Evolutionary conservation across 768 basidiomycete genomes (phyloP).

Genomic region (Kwoniella mangroviensis): DNA sequence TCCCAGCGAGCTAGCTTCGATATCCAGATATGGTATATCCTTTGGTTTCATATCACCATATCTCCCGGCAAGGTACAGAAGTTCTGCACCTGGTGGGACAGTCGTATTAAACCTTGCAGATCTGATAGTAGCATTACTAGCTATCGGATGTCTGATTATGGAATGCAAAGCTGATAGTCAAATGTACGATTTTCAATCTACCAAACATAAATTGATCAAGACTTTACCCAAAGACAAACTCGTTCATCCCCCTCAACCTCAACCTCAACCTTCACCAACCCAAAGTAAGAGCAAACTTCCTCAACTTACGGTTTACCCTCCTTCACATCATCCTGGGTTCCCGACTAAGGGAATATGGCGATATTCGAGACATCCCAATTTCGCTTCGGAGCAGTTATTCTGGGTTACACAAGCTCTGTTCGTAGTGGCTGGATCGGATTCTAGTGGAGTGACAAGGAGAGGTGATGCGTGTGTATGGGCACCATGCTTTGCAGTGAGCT

Average conservation of each 20-base stretch:
- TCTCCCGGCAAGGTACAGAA: conserved; percentile 23
- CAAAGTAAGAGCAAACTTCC: conserved; percentile 56
- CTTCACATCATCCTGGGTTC: conserved; percentile 70
- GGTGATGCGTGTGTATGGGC: conserved; percentile 44
- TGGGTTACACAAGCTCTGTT: conserved; percentile 59
- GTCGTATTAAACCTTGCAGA: conserved; percentile 70
- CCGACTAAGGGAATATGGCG: conserved; percentile 82
- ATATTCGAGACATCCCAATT: conserved; percentile 90
- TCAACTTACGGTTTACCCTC: conserved; percentile 35
- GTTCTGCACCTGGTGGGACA: conserved; percentile 58
- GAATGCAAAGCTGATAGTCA: conserved; percentile 92
- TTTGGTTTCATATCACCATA: conserved; percentile 25
- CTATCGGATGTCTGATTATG: conserved; percentile 66
- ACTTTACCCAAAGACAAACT: conserved; percentile 46
- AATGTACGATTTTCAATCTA: conserved; percentile 77
- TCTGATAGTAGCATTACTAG: conserved; percentile 65
- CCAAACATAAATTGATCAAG: conserved; percentile 68
- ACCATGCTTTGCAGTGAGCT: conserved; percentile 50
- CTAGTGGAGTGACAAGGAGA: conserved; percentile 41
- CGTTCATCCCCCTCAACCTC: conserved; percentile 7
- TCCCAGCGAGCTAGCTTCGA: conserved; percentile 37
- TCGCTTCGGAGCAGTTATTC: conserved; percentile 84
- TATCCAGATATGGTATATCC: conserved; percentile 14
- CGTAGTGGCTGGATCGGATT: conserved; percentile 42
- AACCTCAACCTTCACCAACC: conserved; percentile 22